Percentiles rank a stretch among this genome's conserved stretches.
Evolutionary conservation across 768 basidiomycete genomes (phyloP).

Genomic region (Suillus americanus): DNA sequence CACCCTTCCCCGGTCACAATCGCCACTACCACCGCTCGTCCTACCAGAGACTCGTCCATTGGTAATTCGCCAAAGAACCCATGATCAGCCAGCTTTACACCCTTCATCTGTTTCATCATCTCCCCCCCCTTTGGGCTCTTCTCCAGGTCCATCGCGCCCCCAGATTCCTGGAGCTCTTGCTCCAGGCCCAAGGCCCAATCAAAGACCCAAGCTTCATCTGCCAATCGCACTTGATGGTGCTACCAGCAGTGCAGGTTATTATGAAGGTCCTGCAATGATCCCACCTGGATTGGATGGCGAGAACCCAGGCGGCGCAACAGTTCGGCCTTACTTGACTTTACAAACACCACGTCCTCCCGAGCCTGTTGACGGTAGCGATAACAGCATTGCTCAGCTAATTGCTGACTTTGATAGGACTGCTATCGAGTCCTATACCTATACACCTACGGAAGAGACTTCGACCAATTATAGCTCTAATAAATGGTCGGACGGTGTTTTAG

Average conservation of each 20-base stretch:
- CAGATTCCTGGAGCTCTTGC: conserved; percentile 33
- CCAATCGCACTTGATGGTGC: conserved; percentile 26
- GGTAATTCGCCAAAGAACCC: conserved; percentile 37
- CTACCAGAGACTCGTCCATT: conserved; percentile 40
- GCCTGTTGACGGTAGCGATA: conserved; percentile 27
- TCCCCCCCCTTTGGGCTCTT: conserved; percentile 24
- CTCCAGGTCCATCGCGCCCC: conserved; percentile 32
- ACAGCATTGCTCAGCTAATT: conserved; percentile 38
- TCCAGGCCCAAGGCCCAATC: conserved; percentile 25
- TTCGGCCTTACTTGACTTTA: conserved; percentile 38
- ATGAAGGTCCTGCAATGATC: conserved; percentile 31
- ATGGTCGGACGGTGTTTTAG: conserved; percentile 72
- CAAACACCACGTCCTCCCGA: conserved; percentile 32
- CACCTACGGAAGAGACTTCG: conserved; percentile 36
- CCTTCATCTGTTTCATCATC: conserved; percentile 30
- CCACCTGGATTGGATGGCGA: conserved; percentile 34
- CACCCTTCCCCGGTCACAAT: conserved; percentile 40
- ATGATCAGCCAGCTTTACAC: conserved; percentile 26
- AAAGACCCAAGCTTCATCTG: conserved; percentile 36
- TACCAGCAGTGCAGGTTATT: conserved; percentile 28
- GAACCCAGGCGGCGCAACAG: conserved; percentile 41
- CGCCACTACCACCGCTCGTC: conserved; percentile 32
- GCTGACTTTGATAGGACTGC: conserved; percentile 29
- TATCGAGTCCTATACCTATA: conserved; percentile 33
- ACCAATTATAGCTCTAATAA: conserved; percentile 25